Evolutionary conservation across 805 yeast genomes (phyloP).

Genomic region (Cyberlindnera bimundalis): DNA sequence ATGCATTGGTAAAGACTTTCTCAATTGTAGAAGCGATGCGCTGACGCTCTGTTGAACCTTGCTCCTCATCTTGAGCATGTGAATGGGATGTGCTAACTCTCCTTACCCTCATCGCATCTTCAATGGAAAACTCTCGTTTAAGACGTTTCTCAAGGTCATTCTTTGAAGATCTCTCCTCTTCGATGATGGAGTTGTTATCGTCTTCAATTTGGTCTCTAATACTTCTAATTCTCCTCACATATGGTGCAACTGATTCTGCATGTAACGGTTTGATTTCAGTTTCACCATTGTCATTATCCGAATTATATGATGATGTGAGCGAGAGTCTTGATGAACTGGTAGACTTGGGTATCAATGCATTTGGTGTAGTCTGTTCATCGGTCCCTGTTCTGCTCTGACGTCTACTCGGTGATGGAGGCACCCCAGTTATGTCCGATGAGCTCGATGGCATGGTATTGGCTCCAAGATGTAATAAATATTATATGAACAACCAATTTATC

Average conservation of each 20-base stretch:
- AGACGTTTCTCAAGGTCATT: constrained; percentile 14
- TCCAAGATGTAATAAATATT: too few species aligned
- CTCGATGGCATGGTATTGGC: not conserved
- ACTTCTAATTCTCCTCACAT: constrained; percentile 12
- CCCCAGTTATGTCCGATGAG: too few species aligned
- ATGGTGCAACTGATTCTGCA: not conserved
- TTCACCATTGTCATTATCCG: constrained; percentile 1
- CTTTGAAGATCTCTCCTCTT: constrained; percentile 12
- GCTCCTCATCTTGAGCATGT: constrained; percentile 1
- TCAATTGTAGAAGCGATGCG: constrained; percentile 13
- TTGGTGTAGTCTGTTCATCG: too few species aligned
- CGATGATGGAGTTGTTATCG: constrained; percentile 14
- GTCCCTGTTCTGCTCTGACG: too few species aligned
- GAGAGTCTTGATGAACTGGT: constrained; percentile 7
- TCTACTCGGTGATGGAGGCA: too few species aligned
- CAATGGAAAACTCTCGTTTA: constrained; percentile 16
- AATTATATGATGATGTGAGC: constrained; percentile 14
- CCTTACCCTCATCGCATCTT: constrained; percentile 15
- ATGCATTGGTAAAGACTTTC: constrained; percentile 34
- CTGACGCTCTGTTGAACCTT: not conserved
- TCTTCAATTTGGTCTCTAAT: constrained; percentile 15
- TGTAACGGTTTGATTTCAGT: constrained; percentile 6
- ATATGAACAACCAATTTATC: too few species aligned
- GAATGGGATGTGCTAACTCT: constrained; percentile 3
- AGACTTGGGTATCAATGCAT: not conserved